Evolutionary conservation across 345 rosid genomes (phyloP).

Genomic region (Aurinia saxatilis): DNA sequence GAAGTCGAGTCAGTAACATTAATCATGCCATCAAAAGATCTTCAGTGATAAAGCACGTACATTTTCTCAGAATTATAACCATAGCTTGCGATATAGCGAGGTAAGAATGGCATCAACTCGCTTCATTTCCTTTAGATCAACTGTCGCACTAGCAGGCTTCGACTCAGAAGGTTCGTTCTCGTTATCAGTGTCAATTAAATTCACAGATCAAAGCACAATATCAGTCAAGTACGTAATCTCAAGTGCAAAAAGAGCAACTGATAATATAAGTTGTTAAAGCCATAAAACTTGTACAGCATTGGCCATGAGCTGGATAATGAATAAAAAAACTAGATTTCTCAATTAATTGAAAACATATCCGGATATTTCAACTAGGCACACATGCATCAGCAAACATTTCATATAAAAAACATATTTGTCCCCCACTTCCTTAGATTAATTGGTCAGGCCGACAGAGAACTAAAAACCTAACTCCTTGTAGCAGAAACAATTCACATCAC

Average conservation of each 20-base stretch:
- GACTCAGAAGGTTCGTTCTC: conserved; percentile 51
- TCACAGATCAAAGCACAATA: not conserved
- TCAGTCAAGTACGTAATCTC: not conserved
- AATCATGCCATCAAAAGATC: not conserved
- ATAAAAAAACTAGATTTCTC: not conserved
- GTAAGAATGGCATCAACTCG: conserved; percentile 75
- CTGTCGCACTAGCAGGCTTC: conserved; percentile 50
- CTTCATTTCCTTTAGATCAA: conserved; percentile 86
- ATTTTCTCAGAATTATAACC: not conserved
- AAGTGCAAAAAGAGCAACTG: not conserved
- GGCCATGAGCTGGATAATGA: not conserved
- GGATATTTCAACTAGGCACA: not conserved
- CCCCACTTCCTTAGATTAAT: not conserved
- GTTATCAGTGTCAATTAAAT: conserved; percentile 65
- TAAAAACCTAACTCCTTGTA: not conserved
- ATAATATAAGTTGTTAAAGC: not conserved
- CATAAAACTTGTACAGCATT: not conserved
- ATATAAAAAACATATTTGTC: not conserved
- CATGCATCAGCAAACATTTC: not conserved
- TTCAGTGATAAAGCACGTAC: not conserved
- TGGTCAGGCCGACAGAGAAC: not conserved
- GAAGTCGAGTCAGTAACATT: not conserved
- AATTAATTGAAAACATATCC: not conserved
- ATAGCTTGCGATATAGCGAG: conserved; percentile 79
- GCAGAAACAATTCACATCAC: not conserved